Base-by-base conservation (phyloP, 208 protist species). In the Leishmania tropica region DNA sequence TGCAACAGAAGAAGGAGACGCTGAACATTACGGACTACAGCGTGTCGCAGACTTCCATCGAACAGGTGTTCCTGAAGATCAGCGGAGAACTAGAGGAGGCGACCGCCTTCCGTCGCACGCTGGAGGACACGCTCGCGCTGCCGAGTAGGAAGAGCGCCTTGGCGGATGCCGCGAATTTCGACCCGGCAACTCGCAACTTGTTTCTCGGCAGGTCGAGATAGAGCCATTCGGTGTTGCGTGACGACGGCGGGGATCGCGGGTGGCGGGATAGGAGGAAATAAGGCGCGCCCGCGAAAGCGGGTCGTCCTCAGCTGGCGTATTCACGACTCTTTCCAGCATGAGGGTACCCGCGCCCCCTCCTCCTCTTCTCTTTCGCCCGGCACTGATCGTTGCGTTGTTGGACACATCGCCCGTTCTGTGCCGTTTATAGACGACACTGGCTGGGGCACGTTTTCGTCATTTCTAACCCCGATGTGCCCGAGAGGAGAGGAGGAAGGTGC, bases 61-160 rank as follows among this genome's bases (percentile, higher is more conserved):
- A 97, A 76, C 92, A 96, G 76, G 93, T 98, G 11, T 97, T 97
- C 80, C 51, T 97, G 24, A 82, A 82, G 76, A 96, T 96, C 60
- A 94, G 85, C 72, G 86, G 89, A 60, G 87, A 88, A 78, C 80
- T 86, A 47, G 87, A 90, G 67, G 78, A 83, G 62, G 81, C 79
- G 4, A 83, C 78, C 1, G 75, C 80, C 11, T 67, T 83, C 24
- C 77, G 72, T 15, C 60, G 40, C 53, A 64, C 75, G 8, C 56
- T 48, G 3, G 53, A 78, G 54, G 75, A 78, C 54, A 48, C n/a
- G 2, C 54, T 65, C 8, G n/a, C 53, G 54, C 54, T 48, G 74
- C 53, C 21, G 8, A 67, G 54, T 19, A 78, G 48, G 24, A 67
- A 45, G 21, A 62, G 35, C 54, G 48, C 74, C 11, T 40, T 81